Percentiles rank a stretch among this genome's conserved stretches.
Evolutionary conservation across 2,329 filamentous ascomycete species (phyloP).

Genomic region (Aspergillus sp.): DNA sequence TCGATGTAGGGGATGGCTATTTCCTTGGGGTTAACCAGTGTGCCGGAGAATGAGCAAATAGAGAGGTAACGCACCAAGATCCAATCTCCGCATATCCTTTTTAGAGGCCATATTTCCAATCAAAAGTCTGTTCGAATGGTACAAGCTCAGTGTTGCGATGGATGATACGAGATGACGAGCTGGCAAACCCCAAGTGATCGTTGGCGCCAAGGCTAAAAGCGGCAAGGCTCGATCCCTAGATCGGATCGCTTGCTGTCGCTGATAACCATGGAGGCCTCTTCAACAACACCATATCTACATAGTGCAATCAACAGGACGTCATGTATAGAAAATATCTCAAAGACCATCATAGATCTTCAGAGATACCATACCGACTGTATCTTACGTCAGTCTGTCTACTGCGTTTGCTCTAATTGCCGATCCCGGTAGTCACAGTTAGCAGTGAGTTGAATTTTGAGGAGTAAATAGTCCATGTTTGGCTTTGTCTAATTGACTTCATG

Average conservation of each 20-base stretch:
- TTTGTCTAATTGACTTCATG: no score
- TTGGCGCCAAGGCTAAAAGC: slow-evolving; percentile 17
- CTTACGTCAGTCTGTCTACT: no score
- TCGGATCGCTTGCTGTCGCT: slow-evolving; percentile 1
- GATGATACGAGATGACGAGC: slow-evolving; percentile 6
- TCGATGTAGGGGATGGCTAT: slow-evolving; percentile 85
- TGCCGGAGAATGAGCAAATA: background rate
- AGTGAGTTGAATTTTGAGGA: no score
- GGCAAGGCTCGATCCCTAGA: slow-evolving; percentile 5
- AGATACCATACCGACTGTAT: no score
- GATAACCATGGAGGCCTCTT: background rate
- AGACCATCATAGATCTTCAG: no score
- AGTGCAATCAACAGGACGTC: background rate
- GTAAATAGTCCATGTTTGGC: no score
- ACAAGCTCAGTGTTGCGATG: background rate
- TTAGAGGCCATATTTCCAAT: slow-evolving; percentile 56
- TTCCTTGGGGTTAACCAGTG: no score
- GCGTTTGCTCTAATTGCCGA: no score
- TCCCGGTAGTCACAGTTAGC: no score
- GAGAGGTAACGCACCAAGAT: slow-evolving; percentile 59
- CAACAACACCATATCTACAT: background rate
- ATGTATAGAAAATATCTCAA: no score
- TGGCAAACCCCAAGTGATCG: slow-evolving; percentile 5
- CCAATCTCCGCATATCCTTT: slow-evolving; percentile 71
- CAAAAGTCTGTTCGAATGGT: background rate